Evolutionary conservation across 306 rosid species (phyloP).

Genomic region (Glycine soja): DNA sequence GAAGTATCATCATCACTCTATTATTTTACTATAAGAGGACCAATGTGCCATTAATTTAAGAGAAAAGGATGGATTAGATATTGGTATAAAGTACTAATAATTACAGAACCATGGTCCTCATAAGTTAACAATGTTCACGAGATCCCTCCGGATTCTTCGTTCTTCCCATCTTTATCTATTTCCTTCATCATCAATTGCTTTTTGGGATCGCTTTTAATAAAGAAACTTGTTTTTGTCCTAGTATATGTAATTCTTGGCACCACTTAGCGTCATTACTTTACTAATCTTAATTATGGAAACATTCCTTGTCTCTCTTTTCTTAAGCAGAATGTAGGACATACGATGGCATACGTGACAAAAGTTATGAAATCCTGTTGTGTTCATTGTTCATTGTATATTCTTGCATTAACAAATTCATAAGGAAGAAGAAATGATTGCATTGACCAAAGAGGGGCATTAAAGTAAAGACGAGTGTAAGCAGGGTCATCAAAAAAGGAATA

Average conservation of each 20-base stretch:
- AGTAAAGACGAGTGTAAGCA: constrained; percentile 32
- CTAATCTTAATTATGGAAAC: constrained; percentile 35
- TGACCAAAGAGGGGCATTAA: neutral
- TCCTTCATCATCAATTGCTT: constrained; percentile 54
- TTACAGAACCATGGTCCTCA: constrained; percentile 38
- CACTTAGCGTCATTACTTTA: constrained; percentile 33
- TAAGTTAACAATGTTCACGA: constrained; percentile 40
- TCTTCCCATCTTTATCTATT: constrained; percentile 45
- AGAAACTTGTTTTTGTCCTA: constrained; percentile 49
- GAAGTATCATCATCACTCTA: constrained; percentile 36
- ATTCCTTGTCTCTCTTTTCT: constrained; percentile 18
- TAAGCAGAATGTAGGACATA: constrained; percentile 25
- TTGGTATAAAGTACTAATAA: constrained; percentile 36
- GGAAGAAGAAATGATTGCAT: constrained; percentile 24
- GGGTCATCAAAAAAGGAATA: neutral
- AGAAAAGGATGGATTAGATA: constrained; percentile 26
- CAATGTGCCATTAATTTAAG: constrained; percentile 34
- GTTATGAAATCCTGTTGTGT: constrained; percentile 23
- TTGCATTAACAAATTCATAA: constrained; percentile 36
- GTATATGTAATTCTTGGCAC: constrained; percentile 43
- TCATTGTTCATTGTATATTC: constrained; percentile 39
- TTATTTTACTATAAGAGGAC: constrained; percentile 34
- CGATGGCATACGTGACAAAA: constrained; percentile 16
- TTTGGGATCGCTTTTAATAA: constrained; percentile 44
- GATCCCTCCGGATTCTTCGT: constrained; percentile 46